Evolutionary conservation across 768 basidiomycete species (phyloP).

Genomic region (Russula lepida): DNA sequence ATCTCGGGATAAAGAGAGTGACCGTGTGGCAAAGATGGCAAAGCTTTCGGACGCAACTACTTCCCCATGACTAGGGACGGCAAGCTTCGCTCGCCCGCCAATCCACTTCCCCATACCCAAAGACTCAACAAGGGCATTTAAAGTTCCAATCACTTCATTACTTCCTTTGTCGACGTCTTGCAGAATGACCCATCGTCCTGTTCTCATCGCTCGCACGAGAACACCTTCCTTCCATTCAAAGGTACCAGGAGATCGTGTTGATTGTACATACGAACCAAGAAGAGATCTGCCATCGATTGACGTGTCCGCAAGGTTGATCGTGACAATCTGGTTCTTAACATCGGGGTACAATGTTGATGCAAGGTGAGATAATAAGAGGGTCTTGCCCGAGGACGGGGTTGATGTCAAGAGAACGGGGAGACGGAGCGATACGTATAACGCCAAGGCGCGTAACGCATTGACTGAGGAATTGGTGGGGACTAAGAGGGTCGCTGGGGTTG

Average conservation of each 20-base stretch:
- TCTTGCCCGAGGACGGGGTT: constrained; percentile 82
- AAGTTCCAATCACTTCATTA: constrained; percentile 77
- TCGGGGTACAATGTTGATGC: constrained; percentile 56
- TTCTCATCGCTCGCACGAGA: constrained; percentile 78
- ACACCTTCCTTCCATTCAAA: constrained; percentile 98
- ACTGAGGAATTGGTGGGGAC: constrained; percentile 59
- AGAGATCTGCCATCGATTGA: constrained; percentile 91
- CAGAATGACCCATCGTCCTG: constrained; percentile 88
- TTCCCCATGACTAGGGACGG: constrained; percentile 64
- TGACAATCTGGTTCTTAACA: constrained; percentile 60
- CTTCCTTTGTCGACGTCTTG: constrained; percentile 90
- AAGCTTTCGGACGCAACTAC: constrained; percentile 76
- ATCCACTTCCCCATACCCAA: constrained; percentile 62
- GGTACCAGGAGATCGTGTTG: constrained; percentile 68
- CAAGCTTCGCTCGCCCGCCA: constrained; percentile 58
- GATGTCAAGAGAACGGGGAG: constrained; percentile 80
- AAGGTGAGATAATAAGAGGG: constrained; percentile 69
- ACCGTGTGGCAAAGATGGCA: constrained; percentile 84
- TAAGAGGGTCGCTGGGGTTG: constrained; percentile 31
- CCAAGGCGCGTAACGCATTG: constrained; percentile 51
- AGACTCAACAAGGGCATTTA: constrained; percentile 79
- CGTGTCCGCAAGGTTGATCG: constrained; percentile 88
- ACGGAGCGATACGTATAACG: constrained; percentile 54
- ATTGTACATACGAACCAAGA: constrained; percentile 89
- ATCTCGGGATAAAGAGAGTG: constrained; percentile 40